Evolutionary conservation across 2,329 filamentous ascomycete species (phyloP).

Genomic region (Trichothecium sympodiale): DNA sequence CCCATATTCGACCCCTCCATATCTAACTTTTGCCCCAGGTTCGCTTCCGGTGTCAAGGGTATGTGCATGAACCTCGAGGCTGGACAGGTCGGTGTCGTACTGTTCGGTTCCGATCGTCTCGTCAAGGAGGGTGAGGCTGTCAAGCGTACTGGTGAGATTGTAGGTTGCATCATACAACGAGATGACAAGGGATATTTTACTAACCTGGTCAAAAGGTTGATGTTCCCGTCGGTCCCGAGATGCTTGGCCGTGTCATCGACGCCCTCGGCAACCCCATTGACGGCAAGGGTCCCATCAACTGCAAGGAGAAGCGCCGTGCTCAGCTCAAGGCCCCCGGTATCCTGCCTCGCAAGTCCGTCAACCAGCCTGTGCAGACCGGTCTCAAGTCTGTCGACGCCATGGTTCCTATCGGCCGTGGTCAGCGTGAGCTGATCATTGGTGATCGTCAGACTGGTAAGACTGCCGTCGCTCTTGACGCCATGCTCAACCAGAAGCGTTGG

Average conservation of each 20-base stretch:
- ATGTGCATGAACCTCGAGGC: conserved; percentile 99
- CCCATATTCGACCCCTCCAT: conserved; percentile 4
- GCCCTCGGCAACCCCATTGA: conserved; percentile 99
- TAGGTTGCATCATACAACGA: conserved; percentile 38
- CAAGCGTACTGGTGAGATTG: conserved; percentile 99
- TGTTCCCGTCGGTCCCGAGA: conserved; percentile 81
- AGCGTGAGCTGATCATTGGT: conserved; percentile 99
- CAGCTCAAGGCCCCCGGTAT: conserved; percentile 99
- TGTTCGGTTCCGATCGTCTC: conserved; percentile 99
- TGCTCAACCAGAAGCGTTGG: conserved; percentile 99
- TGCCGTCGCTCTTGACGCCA: conserved; percentile 93
- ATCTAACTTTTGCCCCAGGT: conserved; percentile 45
- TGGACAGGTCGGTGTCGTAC: conserved; percentile 99
- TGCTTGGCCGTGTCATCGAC: conserved; percentile 97
- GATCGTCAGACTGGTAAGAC: conserved; percentile 99
- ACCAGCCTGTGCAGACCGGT: conserved; percentile 98
- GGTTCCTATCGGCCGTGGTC: conserved; percentile 98
- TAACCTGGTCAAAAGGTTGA: conserved; percentile 59
- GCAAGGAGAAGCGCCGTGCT: conserved; percentile 85
- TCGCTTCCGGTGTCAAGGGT: conserved; percentile 98
- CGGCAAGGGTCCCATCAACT: conserved; percentile 94
- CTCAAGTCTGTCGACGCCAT: conserved; percentile 99
- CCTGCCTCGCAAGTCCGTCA: conserved; percentile 92
- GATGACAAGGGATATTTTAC: conserved; percentile 3
- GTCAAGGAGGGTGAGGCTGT: conserved; percentile 99